phyloP scores from a whole-genome alignment of 2,329 filamentous ascomycete genomes.

The Lasiodiplodia hormozganensis region DNA sequence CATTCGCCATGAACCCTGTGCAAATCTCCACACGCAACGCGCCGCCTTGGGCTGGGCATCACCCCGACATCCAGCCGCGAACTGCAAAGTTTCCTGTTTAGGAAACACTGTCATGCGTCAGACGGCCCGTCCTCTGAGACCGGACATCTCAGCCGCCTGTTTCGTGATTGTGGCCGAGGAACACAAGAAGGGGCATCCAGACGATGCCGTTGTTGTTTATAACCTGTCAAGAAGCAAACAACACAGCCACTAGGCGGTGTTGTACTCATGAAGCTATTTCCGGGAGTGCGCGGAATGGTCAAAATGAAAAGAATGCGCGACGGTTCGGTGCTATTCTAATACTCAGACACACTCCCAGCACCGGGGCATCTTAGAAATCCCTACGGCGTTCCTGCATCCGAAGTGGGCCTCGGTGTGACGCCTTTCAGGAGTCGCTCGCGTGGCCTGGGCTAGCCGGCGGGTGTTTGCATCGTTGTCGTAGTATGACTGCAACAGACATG shows the following conservation, averaged over 20 bases:
- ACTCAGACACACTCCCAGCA: background rate
- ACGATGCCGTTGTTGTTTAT: background rate
- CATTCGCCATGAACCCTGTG: constrained; percentile 16
- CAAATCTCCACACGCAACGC: constrained; percentile 19
- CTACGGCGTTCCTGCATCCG: constrained; percentile 18
- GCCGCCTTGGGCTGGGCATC: constrained; percentile 1
- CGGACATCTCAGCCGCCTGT: background rate
- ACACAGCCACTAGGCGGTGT: background rate
- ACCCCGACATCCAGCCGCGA: background rate
- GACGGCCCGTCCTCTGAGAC: background rate
- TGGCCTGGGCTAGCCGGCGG: constrained; percentile 16
- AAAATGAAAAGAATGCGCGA: background rate
- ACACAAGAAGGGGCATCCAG: constrained; percentile 3
- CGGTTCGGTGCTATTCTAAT: background rate
- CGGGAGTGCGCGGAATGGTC: constrained; percentile 10
- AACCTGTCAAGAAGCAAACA: constrained; percentile 4
- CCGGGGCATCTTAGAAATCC: background rate
- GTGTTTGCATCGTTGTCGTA: constrained; percentile 13
- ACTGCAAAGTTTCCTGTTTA: constrained; percentile 7
- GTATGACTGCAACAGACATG: constrained; percentile 7
- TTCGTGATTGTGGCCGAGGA: background rate
- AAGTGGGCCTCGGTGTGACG: constrained; percentile 4
- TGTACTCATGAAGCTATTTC: constrained; percentile 5
- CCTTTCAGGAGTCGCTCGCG: constrained; percentile 5
- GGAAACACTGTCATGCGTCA: constrained; percentile 5